Evolutionary conservation across 2,329 filamentous ascomycete species (phyloP), one percentile per base, ranked within the genome.

Genomic region (Trichocomaceae sp.): DNA sequence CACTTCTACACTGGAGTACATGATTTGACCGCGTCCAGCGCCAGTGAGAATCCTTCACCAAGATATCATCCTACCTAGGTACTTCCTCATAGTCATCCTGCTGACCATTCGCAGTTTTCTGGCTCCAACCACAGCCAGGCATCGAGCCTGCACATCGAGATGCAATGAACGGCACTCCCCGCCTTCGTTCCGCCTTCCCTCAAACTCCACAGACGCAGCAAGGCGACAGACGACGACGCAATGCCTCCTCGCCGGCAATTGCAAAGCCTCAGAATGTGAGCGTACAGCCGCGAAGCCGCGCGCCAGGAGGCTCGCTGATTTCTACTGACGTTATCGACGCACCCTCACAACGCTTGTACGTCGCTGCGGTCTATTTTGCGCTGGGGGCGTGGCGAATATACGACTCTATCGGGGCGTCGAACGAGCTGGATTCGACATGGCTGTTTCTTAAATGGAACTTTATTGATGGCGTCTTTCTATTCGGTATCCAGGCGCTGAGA

Each of bases 371-470:
- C 60, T 97, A 95, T 69, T 70, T 85, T 42, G 77, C 81, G 31
- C 74, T 99, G 22, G 80, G 88, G 72, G 84, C 84, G 58, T 97
- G 89, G 86, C 86, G 90, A 64, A 73, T 93, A 33, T 96, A 90
- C 71, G 90, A 99, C 75, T 95, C 88, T 77, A 83, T 84, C 60
- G 83, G 82, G 55, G 79, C 90, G 39, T 85, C 91, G 55, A 87
- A 92, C 60, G 88, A 95, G 60, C 83, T 88, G 56, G 86, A 90
- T 64, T 95, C 91, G n/a, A 85, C 93, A 58, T 87, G 84, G 81
- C 80, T 92, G 48, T 96, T 96, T 67, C 75, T 95, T 66, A 99
- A 97, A 80, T 99, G 93, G 93, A 82, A 88, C 59, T 79, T 84
- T 56, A 82, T 99, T 59, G 93, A 99, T 73, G 87, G 88, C 58